Evolutionary conservation across 2,329 filamentous ascomycete species (phyloP).

Genomic region (Huntiella bhutanensis): DNA sequence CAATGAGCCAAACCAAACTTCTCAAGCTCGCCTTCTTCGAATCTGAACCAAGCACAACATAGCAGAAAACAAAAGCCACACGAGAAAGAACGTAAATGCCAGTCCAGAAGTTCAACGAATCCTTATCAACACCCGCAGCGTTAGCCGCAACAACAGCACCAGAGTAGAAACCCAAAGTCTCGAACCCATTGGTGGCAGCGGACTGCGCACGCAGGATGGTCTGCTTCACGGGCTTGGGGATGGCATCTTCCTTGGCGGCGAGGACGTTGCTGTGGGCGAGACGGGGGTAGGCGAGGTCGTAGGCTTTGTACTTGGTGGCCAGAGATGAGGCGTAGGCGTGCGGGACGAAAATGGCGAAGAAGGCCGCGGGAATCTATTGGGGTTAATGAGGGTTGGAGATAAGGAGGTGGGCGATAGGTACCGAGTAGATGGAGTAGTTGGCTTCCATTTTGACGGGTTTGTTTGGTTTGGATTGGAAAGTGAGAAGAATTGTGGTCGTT

Average conservation of each 20-base stretch:
- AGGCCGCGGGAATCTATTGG: slow-evolving; percentile 23
- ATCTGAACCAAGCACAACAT: slow-evolving; percentile 25
- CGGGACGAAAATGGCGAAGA: slow-evolving; percentile 20
- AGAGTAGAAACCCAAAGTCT: slow-evolving; percentile 26
- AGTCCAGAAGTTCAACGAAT: slow-evolving; percentile 23
- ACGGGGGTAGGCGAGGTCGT: slow-evolving; percentile 23
- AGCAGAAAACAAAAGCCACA: slow-evolving; percentile 23
- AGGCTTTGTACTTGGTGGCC: slow-evolving; percentile 17
- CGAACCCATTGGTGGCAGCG: slow-evolving; percentile 25
- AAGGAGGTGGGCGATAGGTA: not conserved
- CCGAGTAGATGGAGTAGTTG: slow-evolving; percentile 6
- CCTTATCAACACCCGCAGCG: slow-evolving; percentile 20
- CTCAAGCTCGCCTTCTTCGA: slow-evolving; percentile 20
- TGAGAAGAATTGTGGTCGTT: not conserved
- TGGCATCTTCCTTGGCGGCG: not conserved
- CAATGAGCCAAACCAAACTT: slow-evolving; percentile 20
- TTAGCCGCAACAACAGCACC: slow-evolving; percentile 28
- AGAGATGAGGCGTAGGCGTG: slow-evolving; percentile 18
- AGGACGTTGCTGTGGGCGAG: slow-evolving; percentile 17
- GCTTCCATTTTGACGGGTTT: too few relatives aligned
- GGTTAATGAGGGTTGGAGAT: not conserved
- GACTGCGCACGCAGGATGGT: slow-evolving; percentile 34
- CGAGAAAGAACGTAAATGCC: slow-evolving; percentile 23
- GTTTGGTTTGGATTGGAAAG: not conserved
- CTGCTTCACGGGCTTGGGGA: slow-evolving; percentile 27